phyloP scores from a whole-genome alignment of 768 basidiomycete species.

The Xerocomus spinulosus region DNA sequence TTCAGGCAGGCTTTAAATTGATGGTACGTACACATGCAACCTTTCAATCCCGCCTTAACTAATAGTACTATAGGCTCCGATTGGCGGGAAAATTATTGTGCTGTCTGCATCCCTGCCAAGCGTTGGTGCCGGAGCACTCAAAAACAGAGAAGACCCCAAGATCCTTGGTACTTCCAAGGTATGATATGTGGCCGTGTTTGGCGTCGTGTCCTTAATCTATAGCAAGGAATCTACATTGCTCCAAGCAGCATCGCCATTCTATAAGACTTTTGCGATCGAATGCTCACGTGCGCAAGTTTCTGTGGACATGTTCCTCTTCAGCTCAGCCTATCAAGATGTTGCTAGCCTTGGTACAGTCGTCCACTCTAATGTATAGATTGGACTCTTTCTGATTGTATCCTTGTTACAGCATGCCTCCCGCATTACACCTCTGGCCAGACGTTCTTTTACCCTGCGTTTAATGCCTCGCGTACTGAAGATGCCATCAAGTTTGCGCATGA shows the following conservation, averaged over 20 bases:
- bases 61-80: conserved; percentile 55
- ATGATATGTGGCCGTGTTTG: background rate
- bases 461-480: conserved; percentile 89
- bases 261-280: conserved; percentile 98
- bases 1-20: conserved; percentile 94
- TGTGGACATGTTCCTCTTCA: conserved; percentile 99
- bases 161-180: conserved; percentile 92
- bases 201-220: conserved; percentile 1
- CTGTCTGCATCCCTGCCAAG: conserved; percentile 84
- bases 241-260: conserved; percentile 91
- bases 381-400: background rate
- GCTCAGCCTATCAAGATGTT: conserved; percentile 89
- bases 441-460: conserved; percentile 98
- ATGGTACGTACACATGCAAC: conserved; percentile 51
- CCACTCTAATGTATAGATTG: background rate
- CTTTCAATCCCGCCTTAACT: background rate
- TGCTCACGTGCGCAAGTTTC: conserved; percentile 96
- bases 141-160: conserved; percentile 96
- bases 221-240: conserved; percentile 82
- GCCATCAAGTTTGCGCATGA: conserved; percentile 98
- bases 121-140: conserved; percentile 84
- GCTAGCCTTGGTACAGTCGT: conserved; percentile 69
- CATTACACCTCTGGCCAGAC: conserved; percentile 98
- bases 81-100: conserved; percentile 92
- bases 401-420: conserved; percentile 70